phyloP scores from a whole-genome alignment of 169 alveolate genomes.

The Plasmodium vivax region DNA sequence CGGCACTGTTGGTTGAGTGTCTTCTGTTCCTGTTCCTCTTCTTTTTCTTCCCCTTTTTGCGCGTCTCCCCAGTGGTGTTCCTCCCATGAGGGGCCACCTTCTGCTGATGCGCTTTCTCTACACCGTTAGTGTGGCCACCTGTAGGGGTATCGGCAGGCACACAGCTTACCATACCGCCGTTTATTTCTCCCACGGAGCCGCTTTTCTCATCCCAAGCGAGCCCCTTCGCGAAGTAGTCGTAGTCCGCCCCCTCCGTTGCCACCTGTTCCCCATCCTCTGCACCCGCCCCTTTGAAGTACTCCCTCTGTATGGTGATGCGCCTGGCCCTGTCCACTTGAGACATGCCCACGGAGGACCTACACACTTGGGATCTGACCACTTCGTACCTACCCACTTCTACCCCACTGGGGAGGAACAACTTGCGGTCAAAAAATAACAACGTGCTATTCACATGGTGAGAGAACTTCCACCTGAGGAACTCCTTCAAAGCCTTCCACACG shows the following conservation, averaged over 20 bases:
- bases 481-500: slow-evolving; percentile 67
- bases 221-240: background rate
- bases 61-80: background rate
- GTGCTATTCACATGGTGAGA: slow-evolving; percentile 33
- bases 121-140: background rate
- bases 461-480: slow-evolving; percentile 45
- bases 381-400: no score
- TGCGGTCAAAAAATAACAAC: slow-evolving; percentile 39
- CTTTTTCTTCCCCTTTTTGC: background rate
- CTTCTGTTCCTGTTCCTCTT: background rate
- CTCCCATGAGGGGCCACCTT: background rate
- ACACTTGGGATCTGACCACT: no score
- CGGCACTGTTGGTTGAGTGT: background rate
- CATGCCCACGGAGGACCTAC: no score
- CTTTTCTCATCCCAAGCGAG: background rate
- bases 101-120: background rate
- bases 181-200: background rate
- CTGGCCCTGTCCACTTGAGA: background rate
- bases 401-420: slow-evolving; percentile 1
- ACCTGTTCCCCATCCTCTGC: background rate
- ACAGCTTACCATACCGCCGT: background rate
- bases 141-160: background rate
- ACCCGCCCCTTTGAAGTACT: background rate
- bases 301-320: background rate
- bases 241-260: background rate